phyloP scores from a whole-genome alignment of 805 yeast genomes.

The Suhomyces sp. region DNA sequence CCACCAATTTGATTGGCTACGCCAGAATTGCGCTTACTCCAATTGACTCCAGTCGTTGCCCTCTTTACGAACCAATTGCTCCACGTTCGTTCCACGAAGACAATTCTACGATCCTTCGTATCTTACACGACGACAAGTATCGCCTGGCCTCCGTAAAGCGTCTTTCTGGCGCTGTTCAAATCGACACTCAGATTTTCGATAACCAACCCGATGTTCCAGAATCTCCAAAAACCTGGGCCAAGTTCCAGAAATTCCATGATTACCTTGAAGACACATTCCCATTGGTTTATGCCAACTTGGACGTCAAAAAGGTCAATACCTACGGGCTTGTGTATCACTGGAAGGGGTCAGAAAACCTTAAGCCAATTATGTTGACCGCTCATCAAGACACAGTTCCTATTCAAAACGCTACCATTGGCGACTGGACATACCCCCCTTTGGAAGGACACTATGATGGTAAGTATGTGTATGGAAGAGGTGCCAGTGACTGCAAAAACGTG shows the following conservation, averaged over 20 bases:
- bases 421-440: constrained; percentile 72
- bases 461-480: constrained; percentile 73
- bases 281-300: constrained; percentile 43
- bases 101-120: constrained; percentile 30
- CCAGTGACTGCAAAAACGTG: constrained; percentile 71
- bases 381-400: constrained; percentile 85
- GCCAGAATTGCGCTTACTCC: constrained; percentile 18
- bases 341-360: constrained; percentile 57
- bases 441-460: constrained; percentile 60
- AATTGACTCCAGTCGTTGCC: constrained; percentile 21
- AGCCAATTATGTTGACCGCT: constrained; percentile 70
- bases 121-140: constrained; percentile 26
- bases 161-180: constrained; percentile 57
- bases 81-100: constrained; percentile 30
- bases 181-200: constrained; percentile 67
- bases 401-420: constrained; percentile 49
- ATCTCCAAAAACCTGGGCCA: constrained; percentile 49
- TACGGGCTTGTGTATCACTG: constrained; percentile 65
- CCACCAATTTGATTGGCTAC: constrained; percentile 20
- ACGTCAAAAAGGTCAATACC: constrained; percentile 56
- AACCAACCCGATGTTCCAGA: constrained; percentile 47
- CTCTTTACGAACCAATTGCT: constrained; percentile 20
- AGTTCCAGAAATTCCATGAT: constrained; percentile 44
- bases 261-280: constrained; percentile 60
- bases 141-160: constrained; percentile 38